These are phyloP conservation scores for Chaetomium cochliodes DNA, from an alignment of 495 filamentous ascomycete species.

Conservation along the genomic window DNA sequence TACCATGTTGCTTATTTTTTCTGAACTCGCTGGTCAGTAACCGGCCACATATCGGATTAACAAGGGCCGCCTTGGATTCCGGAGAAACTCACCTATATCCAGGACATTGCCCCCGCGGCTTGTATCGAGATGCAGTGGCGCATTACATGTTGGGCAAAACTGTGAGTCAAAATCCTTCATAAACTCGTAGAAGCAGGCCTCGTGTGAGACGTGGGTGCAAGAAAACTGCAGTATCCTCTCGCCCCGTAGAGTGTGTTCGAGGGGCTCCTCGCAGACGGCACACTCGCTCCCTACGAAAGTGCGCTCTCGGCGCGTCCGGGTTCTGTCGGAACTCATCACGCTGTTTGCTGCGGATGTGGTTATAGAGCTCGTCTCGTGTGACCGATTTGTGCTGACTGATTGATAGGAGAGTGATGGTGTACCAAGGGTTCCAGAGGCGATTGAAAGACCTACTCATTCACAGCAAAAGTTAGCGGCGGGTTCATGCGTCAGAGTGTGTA, in stretches of 20 bases:
- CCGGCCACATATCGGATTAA: background rate
- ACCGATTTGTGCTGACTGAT: constrained; percentile 42
- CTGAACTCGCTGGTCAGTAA: constrained; percentile 47
- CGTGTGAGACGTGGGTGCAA: constrained; percentile 92
- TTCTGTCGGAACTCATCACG: constrained; percentile 78
- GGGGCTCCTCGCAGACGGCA: constrained; percentile 93
- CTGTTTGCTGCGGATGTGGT: constrained; percentile 29
- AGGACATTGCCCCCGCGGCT: constrained; percentile 93
- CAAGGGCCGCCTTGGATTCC: background rate
- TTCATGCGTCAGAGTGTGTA: constrained; percentile 13
- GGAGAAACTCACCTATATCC: constrained; percentile 68
- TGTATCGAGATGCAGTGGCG: constrained; percentile 87
- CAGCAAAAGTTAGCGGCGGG: constrained; percentile 22
- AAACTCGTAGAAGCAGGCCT: constrained; percentile 99
- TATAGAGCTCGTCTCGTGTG: constrained; percentile 41
- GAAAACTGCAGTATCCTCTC: constrained; percentile 96
- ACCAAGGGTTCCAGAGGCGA: constrained; percentile 40
- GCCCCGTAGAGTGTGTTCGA: constrained; percentile 93
- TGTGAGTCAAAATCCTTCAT: constrained; percentile 94
- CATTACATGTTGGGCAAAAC: constrained; percentile 92
- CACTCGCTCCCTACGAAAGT: constrained; percentile 95
- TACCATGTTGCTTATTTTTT: constrained; percentile 94
- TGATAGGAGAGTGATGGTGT: constrained; percentile 48
- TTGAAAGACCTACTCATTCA: constrained; percentile 37
- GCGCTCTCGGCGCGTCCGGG: constrained; percentile 79